Conservation (phyloP, 2,329 filamentous ascomycete genomes). For the Aspergillus chevalieri region DNA sequence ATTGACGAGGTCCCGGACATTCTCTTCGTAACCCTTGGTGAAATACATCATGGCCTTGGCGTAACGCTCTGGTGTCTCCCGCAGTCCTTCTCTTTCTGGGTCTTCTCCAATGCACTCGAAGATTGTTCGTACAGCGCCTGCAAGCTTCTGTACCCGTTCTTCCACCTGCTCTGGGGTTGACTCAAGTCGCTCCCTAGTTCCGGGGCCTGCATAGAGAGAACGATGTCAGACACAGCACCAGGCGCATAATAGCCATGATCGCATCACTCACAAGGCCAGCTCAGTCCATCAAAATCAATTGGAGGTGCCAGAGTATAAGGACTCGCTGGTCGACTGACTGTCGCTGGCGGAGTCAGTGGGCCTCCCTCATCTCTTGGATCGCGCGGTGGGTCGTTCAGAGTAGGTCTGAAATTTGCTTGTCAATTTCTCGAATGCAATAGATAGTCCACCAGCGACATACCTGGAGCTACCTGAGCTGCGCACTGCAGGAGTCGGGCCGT, state of each 20-base stretch:
- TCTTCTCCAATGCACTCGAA: conserved; percentile 62
- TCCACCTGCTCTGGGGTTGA: conserved; percentile 54
- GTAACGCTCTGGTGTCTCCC: conserved; percentile 73
- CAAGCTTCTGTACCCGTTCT: conserved; percentile 54
- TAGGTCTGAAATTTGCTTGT: conserved; percentile 15
- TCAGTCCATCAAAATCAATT: conserved; percentile 48
- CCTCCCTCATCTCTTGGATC: conserved; percentile 48
- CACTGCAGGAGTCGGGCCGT: conserved; percentile 8
- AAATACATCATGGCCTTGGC: conserved; percentile 94
- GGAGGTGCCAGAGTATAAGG: conserved; percentile 46
- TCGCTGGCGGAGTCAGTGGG: conserved; percentile 47
- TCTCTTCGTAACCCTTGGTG: conserved; percentile 95
- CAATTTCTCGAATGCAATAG: neutral
- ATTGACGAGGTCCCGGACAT: conserved; percentile 85
- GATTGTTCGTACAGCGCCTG: conserved; percentile 58
- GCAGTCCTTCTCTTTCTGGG: conserved; percentile 57
- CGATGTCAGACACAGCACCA: conserved; percentile 8
- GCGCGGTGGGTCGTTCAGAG: conserved; percentile 45
- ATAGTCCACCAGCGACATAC: conserved; percentile 11
- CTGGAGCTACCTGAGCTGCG: conserved; percentile 16
- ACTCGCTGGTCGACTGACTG: conserved; percentile 45
- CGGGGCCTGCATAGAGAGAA: conserved; percentile 29
- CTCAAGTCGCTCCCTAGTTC: conserved; percentile 48
- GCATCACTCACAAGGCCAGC: conserved; percentile 44
- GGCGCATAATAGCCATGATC: neutral